Percentiles rank a stretch among this genome's conserved stretches.
Evolutionary conservation across 345 rosid species (phyloP).

Genomic region (Pistacia vera): DNA sequence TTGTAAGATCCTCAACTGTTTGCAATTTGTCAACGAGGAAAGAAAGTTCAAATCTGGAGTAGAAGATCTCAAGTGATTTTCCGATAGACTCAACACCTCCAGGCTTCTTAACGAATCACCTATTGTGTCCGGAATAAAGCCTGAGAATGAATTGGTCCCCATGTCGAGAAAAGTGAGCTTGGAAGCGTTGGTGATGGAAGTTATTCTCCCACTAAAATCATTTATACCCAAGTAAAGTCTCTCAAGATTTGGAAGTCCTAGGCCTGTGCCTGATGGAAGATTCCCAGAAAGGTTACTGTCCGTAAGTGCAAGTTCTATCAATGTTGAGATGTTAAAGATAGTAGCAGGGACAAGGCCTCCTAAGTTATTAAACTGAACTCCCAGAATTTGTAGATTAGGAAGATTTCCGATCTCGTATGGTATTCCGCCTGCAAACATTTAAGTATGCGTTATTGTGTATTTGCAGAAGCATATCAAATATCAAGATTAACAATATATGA

Average conservation of each 20-base stretch:
- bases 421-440: background rate
- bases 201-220: slow-evolving; percentile 1
- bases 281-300: background rate
- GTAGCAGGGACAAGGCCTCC: background rate
- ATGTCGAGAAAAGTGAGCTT: background rate
- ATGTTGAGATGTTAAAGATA: slow-evolving; percentile 14
- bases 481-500: no score
- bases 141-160: slow-evolving; percentile 8
- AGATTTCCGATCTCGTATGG: slow-evolving; percentile 4
- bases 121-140: slow-evolving; percentile 18
- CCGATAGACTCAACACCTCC: background rate
- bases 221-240: background rate
- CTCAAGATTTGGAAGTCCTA: slow-evolving; percentile 14
- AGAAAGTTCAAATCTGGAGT: slow-evolving; percentile 10
- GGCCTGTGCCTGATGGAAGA: background rate
- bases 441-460: no score
- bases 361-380: background rate
- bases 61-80: slow-evolving; percentile 8
- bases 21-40: slow-evolving; percentile 15
- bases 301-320: background rate
- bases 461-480: no score
- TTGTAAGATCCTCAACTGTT: background rate
- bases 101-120: slow-evolving; percentile 19
- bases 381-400: background rate
- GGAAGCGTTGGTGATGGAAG: slow-evolving; percentile 15